Percentiles rank a stretch among this genome's conserved stretches.
Conservation (phyloP, 345 rosid species). For the Eucalyptus pauciflora region DNA sequence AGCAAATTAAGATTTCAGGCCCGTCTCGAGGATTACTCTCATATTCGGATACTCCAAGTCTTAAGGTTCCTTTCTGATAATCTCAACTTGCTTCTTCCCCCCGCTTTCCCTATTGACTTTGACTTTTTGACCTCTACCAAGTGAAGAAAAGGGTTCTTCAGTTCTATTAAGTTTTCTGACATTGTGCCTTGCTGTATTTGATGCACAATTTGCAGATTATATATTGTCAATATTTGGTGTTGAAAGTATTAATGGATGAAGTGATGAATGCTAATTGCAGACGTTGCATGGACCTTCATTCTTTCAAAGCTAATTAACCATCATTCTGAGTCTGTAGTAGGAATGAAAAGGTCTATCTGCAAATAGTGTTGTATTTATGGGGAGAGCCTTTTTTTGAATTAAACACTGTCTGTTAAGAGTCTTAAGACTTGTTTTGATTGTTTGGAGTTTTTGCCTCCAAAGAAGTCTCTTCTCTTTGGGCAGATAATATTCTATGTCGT, state of each 20-base stretch:
- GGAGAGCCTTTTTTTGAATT: background rate
- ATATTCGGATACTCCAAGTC: conserved; percentile 21
- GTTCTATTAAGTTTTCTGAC: background rate
- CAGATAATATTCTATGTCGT: background rate
- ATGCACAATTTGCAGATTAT: background rate
- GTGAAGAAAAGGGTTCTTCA: background rate
- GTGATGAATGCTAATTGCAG: background rate
- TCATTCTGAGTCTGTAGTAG: background rate
- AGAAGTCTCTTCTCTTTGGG: background rate
- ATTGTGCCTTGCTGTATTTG: background rate
- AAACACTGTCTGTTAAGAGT: background rate
- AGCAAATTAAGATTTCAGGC: conserved; percentile 47
- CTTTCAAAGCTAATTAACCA: background rate
- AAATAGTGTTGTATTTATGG: background rate
- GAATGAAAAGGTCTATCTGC: background rate
- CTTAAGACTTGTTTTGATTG: background rate
- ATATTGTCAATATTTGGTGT: background rate
- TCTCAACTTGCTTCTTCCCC: background rate
- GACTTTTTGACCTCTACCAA: background rate
- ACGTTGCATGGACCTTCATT: background rate
- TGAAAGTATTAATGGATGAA: background rate
- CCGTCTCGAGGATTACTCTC: conserved; percentile 33
- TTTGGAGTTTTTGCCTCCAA: background rate
- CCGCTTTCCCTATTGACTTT: background rate
- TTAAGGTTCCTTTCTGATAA: conserved; percentile 20